These are phyloP conservation scores for Rubia tinctorum DNA, from an alignment of 305 asterid genomes.

Conservation along the genomic window DNA sequence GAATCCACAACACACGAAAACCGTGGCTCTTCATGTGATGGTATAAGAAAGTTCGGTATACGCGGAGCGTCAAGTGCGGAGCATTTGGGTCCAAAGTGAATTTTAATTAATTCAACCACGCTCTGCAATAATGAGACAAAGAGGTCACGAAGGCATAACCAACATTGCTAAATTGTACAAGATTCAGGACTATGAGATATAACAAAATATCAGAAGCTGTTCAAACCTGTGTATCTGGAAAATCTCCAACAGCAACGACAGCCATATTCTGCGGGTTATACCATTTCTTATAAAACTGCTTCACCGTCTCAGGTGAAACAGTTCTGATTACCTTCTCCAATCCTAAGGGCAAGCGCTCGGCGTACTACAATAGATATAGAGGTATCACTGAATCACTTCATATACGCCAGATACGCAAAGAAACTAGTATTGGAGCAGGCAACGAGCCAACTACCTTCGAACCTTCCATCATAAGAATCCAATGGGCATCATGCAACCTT, in stretches of 20 bases:
- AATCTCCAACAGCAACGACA: slow-evolving; percentile 92
- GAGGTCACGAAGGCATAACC: slow-evolving; percentile 14
- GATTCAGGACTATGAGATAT: not conserved
- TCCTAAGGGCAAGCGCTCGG: slow-evolving; percentile 92
- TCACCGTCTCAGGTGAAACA: slow-evolving; percentile 76
- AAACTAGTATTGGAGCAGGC: not conserved
- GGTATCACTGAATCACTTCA: not conserved
- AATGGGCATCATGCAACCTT: slow-evolving; percentile 95
- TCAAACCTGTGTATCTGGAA: slow-evolving; percentile 81
- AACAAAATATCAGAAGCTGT: not conserved
- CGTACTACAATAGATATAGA: slow-evolving; percentile 57
- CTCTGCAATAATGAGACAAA: slow-evolving; percentile 44
- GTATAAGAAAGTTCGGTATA: slow-evolving; percentile 65
- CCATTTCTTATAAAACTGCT: slow-evolving; percentile 82
- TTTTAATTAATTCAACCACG: slow-evolving; percentile 80
- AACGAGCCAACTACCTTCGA: slow-evolving; percentile 54
- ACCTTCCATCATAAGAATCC: slow-evolving; percentile 97
- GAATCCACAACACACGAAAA: slow-evolving; percentile 89
- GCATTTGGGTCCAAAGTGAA: slow-evolving; percentile 67
- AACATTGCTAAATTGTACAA: slow-evolving; percentile 5
- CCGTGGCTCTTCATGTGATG: slow-evolving; percentile 83
- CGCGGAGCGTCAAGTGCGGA: slow-evolving; percentile 53
- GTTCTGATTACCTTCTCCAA: slow-evolving; percentile 81
- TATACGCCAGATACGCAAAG: not conserved
- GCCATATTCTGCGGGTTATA: slow-evolving; percentile 89